These are phyloP conservation scores for Sporothrix luriei DNA, from an alignment of 2,329 filamentous ascomycete species.

Conservation along the genomic window DNA sequence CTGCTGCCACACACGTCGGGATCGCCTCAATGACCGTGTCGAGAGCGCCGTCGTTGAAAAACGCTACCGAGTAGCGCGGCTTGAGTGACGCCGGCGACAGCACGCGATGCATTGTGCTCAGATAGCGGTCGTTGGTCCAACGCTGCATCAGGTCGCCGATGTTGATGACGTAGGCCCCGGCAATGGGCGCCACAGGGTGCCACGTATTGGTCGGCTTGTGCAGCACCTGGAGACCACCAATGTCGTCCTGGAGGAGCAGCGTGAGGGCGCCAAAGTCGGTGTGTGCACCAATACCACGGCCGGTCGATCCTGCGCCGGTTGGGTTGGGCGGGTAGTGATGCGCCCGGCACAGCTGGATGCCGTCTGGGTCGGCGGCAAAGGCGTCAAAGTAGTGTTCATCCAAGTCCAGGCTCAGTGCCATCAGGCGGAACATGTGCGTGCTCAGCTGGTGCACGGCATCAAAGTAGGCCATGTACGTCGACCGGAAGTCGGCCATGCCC, in stretches of 20 bases:
- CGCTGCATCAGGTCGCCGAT: slow-evolving; percentile 52
- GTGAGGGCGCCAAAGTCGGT: slow-evolving; percentile 60
- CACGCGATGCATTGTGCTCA: slow-evolving; percentile 58
- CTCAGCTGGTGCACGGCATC: slow-evolving; percentile 26
- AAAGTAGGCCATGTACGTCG: slow-evolving; percentile 31
- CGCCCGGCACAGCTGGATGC: slow-evolving; percentile 29
- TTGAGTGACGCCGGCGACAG: slow-evolving; percentile 52
- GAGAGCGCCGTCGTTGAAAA: slow-evolving; percentile 55
- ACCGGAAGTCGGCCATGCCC: slow-evolving; percentile 20
- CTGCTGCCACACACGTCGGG: slow-evolving; percentile 42
- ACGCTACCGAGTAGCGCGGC: slow-evolving; percentile 58
- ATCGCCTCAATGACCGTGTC: slow-evolving; percentile 43
- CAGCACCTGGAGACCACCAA: slow-evolving; percentile 55
- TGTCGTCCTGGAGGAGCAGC: slow-evolving; percentile 54
- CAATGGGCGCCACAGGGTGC: slow-evolving; percentile 49
- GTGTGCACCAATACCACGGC: slow-evolving; percentile 51
- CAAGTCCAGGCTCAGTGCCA: slow-evolving; percentile 49
- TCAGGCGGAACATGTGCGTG: slow-evolving; percentile 28
- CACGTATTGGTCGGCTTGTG: slow-evolving; percentile 49
- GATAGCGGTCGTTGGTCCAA: slow-evolving; percentile 59
- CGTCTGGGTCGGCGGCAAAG: slow-evolving; percentile 29
- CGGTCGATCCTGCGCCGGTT: not conserved
- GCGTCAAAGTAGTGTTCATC: slow-evolving; percentile 47
- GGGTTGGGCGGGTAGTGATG: slow-evolving; percentile 45
- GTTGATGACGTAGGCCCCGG: slow-evolving; percentile 55